A percentile compares a stretch with the other conserved stretches of the same genome.
phyloP scores from a whole-genome alignment of 1,284 basidiomycete genomes.

The Pterulicium gracile region DNA sequence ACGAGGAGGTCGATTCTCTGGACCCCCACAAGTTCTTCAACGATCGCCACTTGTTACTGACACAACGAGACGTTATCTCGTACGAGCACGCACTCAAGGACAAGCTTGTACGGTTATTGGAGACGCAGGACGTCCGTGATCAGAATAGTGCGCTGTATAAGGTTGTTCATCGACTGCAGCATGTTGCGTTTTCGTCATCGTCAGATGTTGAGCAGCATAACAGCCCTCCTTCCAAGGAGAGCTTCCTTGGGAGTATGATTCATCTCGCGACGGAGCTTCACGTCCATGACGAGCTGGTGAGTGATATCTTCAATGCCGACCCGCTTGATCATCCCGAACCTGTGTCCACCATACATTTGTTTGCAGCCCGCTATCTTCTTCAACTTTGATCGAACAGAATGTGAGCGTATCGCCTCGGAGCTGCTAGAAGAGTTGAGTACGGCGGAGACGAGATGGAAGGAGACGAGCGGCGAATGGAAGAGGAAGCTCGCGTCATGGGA shows the following conservation, averaged over 20 bases:
- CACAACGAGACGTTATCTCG: conserved; percentile 44
- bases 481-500: conserved; percentile 41
- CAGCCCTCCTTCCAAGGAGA: conserved; percentile 16
- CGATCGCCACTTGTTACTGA: conserved; percentile 22
- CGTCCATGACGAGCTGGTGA: conserved; percentile 35
- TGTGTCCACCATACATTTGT: too few species aligned
- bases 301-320: conserved; percentile 13
- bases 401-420: conserved; percentile 38
- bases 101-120: conserved; percentile 27
- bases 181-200: conserved; percentile 19
- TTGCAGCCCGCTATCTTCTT: conserved; percentile 55
- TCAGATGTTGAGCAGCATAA: conserved; percentile 18
- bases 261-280: conserved; percentile 45
- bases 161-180: conserved; percentile 31
- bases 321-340: background rate
- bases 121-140: conserved; percentile 25
- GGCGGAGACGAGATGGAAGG: conserved; percentile 40
- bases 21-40: conserved; percentile 5
- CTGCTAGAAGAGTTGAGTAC: conserved; percentile 26
- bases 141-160: conserved; percentile 22
- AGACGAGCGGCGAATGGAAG: conserved; percentile 35
- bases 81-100: conserved; percentile 47
- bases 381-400: conserved; percentile 48
- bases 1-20: conserved; percentile 32
- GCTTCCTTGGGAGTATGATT: conserved; percentile 33